phyloP scores from a whole-genome alignment of 2,329 filamentous ascomycete genomes.

The Talaromyces sp. region DNA sequence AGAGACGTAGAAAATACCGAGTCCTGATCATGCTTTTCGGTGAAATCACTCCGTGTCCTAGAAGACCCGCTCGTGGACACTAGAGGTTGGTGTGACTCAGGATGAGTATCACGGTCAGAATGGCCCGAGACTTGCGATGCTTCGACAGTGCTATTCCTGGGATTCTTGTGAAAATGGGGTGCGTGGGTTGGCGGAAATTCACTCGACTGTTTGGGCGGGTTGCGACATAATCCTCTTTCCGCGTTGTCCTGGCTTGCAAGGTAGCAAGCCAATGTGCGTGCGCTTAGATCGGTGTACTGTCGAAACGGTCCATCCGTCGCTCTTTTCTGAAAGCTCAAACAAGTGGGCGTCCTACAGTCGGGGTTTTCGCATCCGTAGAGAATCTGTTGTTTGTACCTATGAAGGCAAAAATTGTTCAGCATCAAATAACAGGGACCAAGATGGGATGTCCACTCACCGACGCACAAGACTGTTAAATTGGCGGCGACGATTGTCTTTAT shows the following conservation, averaged over 20 bases:
- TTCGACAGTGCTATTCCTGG: not conserved
- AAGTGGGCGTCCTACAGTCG: slow-evolving; percentile 68
- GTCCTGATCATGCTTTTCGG: slow-evolving; percentile 13
- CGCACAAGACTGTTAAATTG: slow-evolving; percentile 59
- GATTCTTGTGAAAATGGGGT: slow-evolving; percentile 16
- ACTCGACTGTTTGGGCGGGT: slow-evolving; percentile 26
- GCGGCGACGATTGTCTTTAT: slow-evolving; percentile 35
- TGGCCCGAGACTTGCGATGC: not conserved
- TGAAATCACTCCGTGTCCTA: slow-evolving; percentile 2
- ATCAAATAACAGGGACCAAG: not conserved
- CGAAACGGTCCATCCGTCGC: slow-evolving; percentile 64
- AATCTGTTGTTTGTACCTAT: slow-evolving; percentile 74
- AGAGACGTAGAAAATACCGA: slow-evolving; percentile 19
- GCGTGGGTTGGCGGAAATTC: slow-evolving; percentile 22
- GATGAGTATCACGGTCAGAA: not conserved
- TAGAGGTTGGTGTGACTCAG: slow-evolving; percentile 1
- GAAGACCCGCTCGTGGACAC: not conserved
- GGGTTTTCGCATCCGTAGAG: slow-evolving; percentile 69
- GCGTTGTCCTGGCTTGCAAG: slow-evolving; percentile 76
- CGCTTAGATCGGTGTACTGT: slow-evolving; percentile 74
- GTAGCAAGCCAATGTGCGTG: slow-evolving; percentile 72
- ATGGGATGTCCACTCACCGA: slow-evolving; percentile 44
- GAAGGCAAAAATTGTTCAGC: not conserved
- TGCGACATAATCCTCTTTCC: slow-evolving; percentile 61
- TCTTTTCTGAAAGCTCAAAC: slow-evolving; percentile 70